A percentile compares a stretch with the other conserved stretches of the same genome.
Evolutionary conservation across 371 early-diverging fungal genomes (phyloP).

Genomic region (Smittium culicis): DNA sequence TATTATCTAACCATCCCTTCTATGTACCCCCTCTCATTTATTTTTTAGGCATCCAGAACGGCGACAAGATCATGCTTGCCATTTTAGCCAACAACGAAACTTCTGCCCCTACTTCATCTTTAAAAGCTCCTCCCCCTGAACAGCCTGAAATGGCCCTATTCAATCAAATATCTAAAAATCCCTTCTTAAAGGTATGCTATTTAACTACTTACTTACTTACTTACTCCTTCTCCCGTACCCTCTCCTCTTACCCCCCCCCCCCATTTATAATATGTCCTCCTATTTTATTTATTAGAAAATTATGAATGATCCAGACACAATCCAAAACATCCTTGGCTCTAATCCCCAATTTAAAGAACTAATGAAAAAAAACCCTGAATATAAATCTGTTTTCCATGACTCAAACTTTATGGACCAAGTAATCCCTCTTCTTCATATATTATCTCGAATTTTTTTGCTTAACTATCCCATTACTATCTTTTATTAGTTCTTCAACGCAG

Average conservation of each 20-base stretch:
- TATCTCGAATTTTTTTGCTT: not conserved
- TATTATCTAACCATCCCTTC: not conserved
- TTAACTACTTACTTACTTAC: not conserved
- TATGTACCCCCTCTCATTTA: not conserved
- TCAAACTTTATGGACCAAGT: constrained; percentile 59
- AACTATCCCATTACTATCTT: not conserved
- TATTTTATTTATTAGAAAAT: constrained; percentile 21
- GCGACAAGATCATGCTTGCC: constrained; percentile 1
- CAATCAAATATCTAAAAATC: constrained; percentile 8
- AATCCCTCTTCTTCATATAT: constrained; percentile 12
- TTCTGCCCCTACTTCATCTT: not conserved
- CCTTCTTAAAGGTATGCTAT: constrained; percentile 1
- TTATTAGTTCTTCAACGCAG: constrained; percentile 12
- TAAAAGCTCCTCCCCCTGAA: not conserved
- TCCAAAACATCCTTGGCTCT: constrained; percentile 14
- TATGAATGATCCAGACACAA: constrained; percentile 11
- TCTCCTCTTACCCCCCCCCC: no score
- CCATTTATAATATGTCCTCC: no score
- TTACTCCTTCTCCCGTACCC: not conserved
- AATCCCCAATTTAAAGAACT: constrained; percentile 55
- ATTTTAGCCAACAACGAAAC: constrained; percentile 5
- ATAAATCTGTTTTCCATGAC: constrained; percentile 60
- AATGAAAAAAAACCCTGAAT: constrained; percentile 65
- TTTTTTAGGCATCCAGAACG: not conserved
- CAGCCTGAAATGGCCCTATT: constrained; percentile 1